Conservation (phyloP, 2,329 filamentous ascomycete species). For the Alternaria consortialis region DNA sequence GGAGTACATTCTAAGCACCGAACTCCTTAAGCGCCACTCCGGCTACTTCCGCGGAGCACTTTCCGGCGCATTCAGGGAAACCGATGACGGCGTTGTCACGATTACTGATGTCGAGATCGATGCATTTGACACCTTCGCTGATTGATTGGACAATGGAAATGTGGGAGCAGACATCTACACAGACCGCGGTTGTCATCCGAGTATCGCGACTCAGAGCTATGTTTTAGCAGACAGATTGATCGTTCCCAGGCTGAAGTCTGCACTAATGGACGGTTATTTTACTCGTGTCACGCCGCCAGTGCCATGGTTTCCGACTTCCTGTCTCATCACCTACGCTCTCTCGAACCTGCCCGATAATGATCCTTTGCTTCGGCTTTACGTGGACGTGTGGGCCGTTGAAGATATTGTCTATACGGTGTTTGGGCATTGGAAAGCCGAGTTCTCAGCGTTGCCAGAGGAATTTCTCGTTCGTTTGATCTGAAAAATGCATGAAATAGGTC, state of each 20-base stretch:
- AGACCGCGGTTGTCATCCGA: no score
- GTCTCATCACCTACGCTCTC: background rate
- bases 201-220: background rate
- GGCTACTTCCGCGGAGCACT: conserved; percentile 10
- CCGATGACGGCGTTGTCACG: background rate
- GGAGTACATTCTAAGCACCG: conserved; percentile 6
- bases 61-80: background rate
- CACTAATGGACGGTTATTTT: background rate
- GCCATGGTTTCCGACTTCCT: background rate
- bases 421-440: background rate
- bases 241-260: background rate
- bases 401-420: background rate
- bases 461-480: background rate
- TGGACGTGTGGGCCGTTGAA: background rate
- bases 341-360: background rate
- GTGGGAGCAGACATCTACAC: no score
- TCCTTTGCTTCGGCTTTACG: background rate
- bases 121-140: background rate
- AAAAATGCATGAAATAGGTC: background rate
- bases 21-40: background rate
- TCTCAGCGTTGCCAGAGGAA: background rate
- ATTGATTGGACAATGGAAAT: background rate
- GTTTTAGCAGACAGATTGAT: background rate
- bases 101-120: background rate
- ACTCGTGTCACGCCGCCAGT: no score